A percentile compares a stretch with the other conserved stretches of the same genome.
Evolutionary conservation across 257 asterid species (phyloP).

Genomic region (Solanum neorickii): DNA sequence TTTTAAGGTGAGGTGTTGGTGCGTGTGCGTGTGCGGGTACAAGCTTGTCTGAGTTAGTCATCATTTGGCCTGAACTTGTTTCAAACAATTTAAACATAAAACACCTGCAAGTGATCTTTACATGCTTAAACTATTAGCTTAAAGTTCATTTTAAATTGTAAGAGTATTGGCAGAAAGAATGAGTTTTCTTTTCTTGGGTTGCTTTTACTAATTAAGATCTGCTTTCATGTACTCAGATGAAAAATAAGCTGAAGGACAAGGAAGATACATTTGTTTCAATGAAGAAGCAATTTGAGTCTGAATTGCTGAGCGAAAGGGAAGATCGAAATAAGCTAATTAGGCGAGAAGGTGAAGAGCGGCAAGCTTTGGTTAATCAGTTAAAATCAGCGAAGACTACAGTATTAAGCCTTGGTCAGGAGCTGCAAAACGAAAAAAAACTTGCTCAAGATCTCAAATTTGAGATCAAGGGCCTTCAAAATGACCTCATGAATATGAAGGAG

Average conservation of each 20-base stretch:
- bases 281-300: constrained; percentile 33
- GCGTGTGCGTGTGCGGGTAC: not conserved
- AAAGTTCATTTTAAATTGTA: not conserved
- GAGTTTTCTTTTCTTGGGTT: not conserved
- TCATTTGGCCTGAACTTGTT: not conserved
- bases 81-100: not conserved
- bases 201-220: constrained; percentile 2
- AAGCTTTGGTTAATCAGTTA: constrained; percentile 27
- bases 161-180: not conserved
- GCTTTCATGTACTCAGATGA: constrained; percentile 39
- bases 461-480: constrained; percentile 29
- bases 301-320: constrained; percentile 48
- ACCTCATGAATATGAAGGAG: constrained; percentile 20
- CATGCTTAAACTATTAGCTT: not conserved
- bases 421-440: constrained; percentile 30
- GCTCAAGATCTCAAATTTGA: constrained; percentile 32
- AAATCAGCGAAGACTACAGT: constrained; percentile 28
- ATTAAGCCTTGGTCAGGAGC: constrained; percentile 28
- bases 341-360: constrained; percentile 35
- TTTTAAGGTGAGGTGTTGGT: not conserved
- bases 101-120: not conserved
- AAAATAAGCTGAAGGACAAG: constrained; percentile 38
- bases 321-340: constrained; percentile 24
- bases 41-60: not conserved
- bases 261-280: constrained; percentile 35